phyloP scores from a whole-genome alignment of 257 asterid genomes.

The Solanum dulcamara region DNA sequence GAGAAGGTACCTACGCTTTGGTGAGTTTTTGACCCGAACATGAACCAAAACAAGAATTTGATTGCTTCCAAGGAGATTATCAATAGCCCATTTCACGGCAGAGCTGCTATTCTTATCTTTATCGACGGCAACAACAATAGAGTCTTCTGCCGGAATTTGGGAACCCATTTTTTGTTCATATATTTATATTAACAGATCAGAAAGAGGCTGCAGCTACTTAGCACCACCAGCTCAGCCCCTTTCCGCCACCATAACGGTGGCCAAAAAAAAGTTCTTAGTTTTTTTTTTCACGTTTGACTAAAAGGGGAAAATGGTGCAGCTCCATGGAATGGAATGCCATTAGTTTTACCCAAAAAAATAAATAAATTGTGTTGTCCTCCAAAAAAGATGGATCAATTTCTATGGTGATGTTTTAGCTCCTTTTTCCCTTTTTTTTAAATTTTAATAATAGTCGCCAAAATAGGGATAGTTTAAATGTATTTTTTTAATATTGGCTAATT shows the following conservation, averaged over 20 bases:
- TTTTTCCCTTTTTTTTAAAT: not conserved
- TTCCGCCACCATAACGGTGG: constrained; percentile 1
- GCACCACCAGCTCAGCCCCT: not conserved
- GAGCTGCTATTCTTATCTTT: constrained; percentile 41
- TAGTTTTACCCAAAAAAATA: not conserved
- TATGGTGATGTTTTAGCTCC: not conserved
- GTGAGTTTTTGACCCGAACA: constrained; percentile 25
- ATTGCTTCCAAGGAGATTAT: constrained; percentile 24
- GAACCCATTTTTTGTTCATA: not conserved
- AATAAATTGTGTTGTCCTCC: not conserved
- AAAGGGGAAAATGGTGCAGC: not conserved
- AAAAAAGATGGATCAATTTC: not conserved
- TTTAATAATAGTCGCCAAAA: not conserved
- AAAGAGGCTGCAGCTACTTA: not conserved
- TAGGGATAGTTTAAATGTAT: not conserved
- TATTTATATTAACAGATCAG: not conserved
- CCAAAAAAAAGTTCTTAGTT: not conserved
- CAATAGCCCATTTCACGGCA: constrained; percentile 62
- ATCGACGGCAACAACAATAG: constrained; percentile 48
- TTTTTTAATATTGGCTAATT: not conserved
- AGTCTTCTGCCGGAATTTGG: not conserved
- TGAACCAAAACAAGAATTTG: constrained; percentile 37
- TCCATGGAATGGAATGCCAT: not conserved
- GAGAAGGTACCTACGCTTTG: constrained; percentile 38
- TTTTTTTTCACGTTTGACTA: not conserved